Conservation (phyloP, 2,329 filamentous ascomycete genomes). For the Aspergillus versicolor region DNA sequence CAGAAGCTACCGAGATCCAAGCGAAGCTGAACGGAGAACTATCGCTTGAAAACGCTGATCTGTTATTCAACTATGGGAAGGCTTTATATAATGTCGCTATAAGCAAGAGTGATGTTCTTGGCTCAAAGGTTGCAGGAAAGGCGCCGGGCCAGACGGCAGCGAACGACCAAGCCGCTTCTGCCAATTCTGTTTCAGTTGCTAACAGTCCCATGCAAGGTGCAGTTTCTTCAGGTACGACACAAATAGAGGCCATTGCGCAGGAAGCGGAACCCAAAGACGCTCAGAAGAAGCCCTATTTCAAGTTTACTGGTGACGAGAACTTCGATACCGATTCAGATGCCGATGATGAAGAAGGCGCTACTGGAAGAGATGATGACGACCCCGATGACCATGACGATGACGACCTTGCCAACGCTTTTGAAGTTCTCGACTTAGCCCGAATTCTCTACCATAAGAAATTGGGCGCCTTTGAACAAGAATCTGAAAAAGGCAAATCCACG, state of each 20-base stretch:
- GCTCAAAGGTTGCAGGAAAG: slow-evolving; percentile 68
- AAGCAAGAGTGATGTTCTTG: slow-evolving; percentile 90
- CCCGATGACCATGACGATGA: slow-evolving; percentile 63
- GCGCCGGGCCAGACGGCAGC: slow-evolving; percentile 56
- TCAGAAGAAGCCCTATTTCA: slow-evolving; percentile 68
- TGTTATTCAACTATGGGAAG: slow-evolving; percentile 91
- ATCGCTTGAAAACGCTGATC: slow-evolving; percentile 83
- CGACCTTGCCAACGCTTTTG: slow-evolving; percentile 64
- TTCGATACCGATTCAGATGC: slow-evolving; percentile 71
- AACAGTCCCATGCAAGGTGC: slow-evolving; percentile 28
- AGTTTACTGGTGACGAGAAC: slow-evolving; percentile 92
- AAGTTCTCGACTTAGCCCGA: slow-evolving; percentile 63
- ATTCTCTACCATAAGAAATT: slow-evolving; percentile 59
- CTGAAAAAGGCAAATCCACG: slow-evolving; percentile 51
- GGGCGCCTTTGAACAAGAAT: slow-evolving; percentile 46
- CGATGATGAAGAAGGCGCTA: slow-evolving; percentile 41
- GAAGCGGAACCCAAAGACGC: slow-evolving; percentile 13
- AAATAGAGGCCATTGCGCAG: slow-evolving; percentile 17
- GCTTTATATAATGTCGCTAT: slow-evolving; percentile 92
- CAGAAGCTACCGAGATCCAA: slow-evolving; percentile 84
- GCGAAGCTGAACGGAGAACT: slow-evolving; percentile 90
- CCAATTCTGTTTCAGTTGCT: slow-evolving; percentile 17
- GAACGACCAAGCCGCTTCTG: slow-evolving; percentile 38
- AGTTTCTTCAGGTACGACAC: slow-evolving; percentile 21
- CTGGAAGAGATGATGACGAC: slow-evolving; percentile 55